Conservation (phyloP, 768 basidiomycete genomes). For the Pulveroboletus sp. region DNA sequence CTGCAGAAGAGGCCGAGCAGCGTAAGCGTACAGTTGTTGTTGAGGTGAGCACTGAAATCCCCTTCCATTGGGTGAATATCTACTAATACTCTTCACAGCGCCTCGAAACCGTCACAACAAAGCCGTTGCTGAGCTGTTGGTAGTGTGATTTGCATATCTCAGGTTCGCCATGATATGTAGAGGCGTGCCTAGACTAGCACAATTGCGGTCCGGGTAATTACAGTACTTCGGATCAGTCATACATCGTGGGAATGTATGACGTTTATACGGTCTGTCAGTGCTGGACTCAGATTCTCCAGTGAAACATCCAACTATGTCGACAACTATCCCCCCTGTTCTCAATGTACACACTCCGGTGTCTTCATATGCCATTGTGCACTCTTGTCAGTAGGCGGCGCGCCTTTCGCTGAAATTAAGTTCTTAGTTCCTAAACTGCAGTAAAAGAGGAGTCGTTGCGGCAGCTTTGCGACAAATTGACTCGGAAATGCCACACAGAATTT, state of each 20-base stretch:
- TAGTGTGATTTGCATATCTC: too few species aligned
- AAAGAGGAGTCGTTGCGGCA: constrained; percentile 60
- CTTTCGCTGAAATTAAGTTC: constrained; percentile 3
- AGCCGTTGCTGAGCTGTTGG: constrained; percentile 73
- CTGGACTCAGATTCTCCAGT: neutral
- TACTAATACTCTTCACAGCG: constrained; percentile 43
- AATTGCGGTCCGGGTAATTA: neutral
- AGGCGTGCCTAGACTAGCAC: constrained; percentile 9
- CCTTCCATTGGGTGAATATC: neutral
- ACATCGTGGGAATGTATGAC: constrained; percentile 3
- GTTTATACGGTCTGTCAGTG: neutral
- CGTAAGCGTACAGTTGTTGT: constrained; percentile 61
- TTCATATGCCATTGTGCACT: constrained; percentile 74
- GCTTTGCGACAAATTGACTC: constrained; percentile 67
- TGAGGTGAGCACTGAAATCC: constrained; percentile 48
- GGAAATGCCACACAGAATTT: constrained; percentile 58
- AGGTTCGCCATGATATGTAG: too few species aligned
- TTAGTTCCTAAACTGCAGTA: constrained; percentile 39
- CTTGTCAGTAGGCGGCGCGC: constrained; percentile 44
- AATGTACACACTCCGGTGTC: constrained; percentile 73
- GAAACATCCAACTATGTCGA: constrained; percentile 21
- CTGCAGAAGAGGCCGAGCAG: constrained; percentile 34
- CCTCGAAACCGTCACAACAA: constrained; percentile 65
- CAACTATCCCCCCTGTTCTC: constrained; percentile 44
- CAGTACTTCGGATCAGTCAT: neutral